These are phyloP conservation scores for Pseudogymnoascus sp. DNA, from an alignment of 2,329 filamentous ascomycete genomes.

Conservation along the genomic window DNA sequence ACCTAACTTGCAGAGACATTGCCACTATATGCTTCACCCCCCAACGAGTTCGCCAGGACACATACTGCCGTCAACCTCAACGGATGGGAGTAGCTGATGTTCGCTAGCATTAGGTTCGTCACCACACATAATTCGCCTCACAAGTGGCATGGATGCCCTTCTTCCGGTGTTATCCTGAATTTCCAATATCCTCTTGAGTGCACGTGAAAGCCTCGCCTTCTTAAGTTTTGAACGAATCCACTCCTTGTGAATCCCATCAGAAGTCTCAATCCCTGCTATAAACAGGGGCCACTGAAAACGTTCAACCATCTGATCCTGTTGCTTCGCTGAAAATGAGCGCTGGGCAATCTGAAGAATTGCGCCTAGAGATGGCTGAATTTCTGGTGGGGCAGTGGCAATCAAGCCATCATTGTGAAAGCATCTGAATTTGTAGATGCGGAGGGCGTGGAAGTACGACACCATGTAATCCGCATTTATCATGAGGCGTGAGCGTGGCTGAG, in stretches of 20 bases:
- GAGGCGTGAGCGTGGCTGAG: not conserved
- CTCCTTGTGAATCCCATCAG: constrained; percentile 17
- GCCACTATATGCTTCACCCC: too few species aligned
- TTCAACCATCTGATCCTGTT: not conserved
- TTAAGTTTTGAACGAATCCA: constrained; percentile 11
- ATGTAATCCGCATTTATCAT: not conserved
- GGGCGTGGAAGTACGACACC: not conserved
- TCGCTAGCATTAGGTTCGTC: too few species aligned
- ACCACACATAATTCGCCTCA: too few species aligned
- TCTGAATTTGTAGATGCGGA: not conserved
- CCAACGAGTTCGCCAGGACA: too few species aligned
- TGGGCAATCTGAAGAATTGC: not conserved
- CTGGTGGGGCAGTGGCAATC: not conserved
- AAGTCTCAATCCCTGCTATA: constrained; percentile 16
- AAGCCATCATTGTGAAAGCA: not conserved
- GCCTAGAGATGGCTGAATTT: not conserved
- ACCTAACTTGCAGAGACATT: too few species aligned
- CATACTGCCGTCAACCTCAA: too few species aligned
- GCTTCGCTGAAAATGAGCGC: not conserved
- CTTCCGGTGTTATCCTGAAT: too few species aligned
- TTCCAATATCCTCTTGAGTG: too few species aligned
- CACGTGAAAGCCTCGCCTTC: too few species aligned
- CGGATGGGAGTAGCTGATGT: too few species aligned
- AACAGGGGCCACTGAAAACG: constrained; percentile 18
- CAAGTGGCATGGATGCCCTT: too few species aligned